Conservation (phyloP, 495 filamentous ascomycete species). For the Podospora sp. region DNA sequence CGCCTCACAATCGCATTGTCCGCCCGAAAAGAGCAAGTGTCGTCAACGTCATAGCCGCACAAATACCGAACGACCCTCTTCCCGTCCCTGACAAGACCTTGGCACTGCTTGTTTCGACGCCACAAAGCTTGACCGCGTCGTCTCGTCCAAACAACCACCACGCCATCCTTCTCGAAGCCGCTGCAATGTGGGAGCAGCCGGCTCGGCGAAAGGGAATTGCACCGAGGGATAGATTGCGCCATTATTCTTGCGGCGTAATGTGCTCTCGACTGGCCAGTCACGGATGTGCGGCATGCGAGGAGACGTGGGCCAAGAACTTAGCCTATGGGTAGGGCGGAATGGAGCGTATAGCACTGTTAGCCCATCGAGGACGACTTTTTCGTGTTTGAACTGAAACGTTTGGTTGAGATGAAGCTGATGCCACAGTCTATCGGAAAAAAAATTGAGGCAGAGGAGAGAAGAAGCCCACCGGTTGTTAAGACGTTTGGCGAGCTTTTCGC, state of each 20-base stretch:
- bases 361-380: too few relatives aligned
- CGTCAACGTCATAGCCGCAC: not conserved
- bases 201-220: conserved; percentile 16
- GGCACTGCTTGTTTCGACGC: conserved; percentile 4
- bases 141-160: conserved; percentile 9
- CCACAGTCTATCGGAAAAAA: too few relatives aligned
- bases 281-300: not conserved
- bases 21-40: not conserved
- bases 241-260: not conserved
- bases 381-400: too few relatives aligned
- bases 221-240: conserved; percentile 5
- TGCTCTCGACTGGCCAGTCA: not conserved
- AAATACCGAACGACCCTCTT: conserved; percentile 2
- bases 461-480: too few relatives aligned
- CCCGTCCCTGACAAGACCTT: conserved; percentile 9
- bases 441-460: too few relatives aligned
- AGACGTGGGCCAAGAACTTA: conserved; percentile 16
- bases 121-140: conserved; percentile 17
- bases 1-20: too few relatives aligned
- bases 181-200: conserved; percentile 10
- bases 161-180: conserved; percentile 7
- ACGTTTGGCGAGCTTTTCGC: too few relatives aligned
- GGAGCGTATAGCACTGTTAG: not conserved
- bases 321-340: not conserved
- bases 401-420: too few relatives aligned